Evolutionary conservation across 2,329 filamentous ascomycete species (phyloP).

Genomic region (Leptographium galeiforme): DNA sequence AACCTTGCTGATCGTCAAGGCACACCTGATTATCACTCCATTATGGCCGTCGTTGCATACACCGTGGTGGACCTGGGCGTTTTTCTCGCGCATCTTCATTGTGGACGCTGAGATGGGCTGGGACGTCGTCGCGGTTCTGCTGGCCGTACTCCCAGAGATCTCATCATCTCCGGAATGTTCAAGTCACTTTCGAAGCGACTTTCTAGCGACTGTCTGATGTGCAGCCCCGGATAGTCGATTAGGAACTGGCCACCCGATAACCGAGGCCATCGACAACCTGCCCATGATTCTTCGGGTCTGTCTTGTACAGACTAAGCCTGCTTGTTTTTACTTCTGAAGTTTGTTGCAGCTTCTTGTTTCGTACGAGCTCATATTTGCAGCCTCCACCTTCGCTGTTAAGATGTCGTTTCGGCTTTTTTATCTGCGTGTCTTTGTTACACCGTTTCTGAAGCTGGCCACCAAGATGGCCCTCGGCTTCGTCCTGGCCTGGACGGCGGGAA

Average conservation of each 20-base stretch:
- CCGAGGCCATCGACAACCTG: background rate
- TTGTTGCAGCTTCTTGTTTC: background rate
- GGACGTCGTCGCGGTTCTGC: background rate
- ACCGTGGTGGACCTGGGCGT: background rate
- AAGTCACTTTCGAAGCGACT: background rate
- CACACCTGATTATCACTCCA: background rate
- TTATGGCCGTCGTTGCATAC: background rate
- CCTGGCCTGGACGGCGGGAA: background rate
- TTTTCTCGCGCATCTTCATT: background rate
- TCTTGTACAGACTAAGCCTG: background rate
- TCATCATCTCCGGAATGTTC: background rate
- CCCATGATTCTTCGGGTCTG: background rate
- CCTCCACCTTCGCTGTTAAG: constrained; percentile 20
- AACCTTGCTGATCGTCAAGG: background rate
- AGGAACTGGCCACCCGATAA: background rate
- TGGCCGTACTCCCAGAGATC: background rate
- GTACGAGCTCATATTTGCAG: background rate
- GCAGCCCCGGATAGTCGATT: background rate
- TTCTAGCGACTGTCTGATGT: too few relatives aligned
- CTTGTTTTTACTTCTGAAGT: background rate
- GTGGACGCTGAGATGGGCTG: background rate
- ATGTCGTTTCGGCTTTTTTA: constrained; percentile 40
- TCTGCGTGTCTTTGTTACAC: constrained; percentile 34
- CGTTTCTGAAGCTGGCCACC: background rate
- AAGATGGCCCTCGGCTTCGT: background rate